A percentile compares a stretch with the other conserved stretches of the same genome.
Evolutionary conservation across 1,139 yeast species (phyloP).

Genomic region (Candida gigantensis): DNA sequence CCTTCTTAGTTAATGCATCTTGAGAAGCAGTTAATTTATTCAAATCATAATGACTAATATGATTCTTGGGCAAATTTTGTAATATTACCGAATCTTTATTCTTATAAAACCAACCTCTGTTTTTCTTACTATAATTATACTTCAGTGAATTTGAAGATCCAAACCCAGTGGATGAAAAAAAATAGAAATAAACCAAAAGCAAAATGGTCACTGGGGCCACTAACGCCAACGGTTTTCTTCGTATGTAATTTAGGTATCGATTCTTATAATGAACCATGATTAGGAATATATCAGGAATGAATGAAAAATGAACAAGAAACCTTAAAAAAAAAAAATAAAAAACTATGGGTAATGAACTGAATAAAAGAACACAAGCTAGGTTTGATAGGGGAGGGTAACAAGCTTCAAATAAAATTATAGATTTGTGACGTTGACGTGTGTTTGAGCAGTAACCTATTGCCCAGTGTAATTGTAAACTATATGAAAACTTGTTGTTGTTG

Average conservation of each 20-base stretch:
- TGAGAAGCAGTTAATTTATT: slow-evolving; percentile 72
- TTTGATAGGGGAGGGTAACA: too few species aligned
- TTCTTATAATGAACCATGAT: slow-evolving; percentile 22
- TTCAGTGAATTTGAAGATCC: slow-evolving; percentile 19
- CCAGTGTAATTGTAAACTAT: too few species aligned
- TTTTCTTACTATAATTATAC: slow-evolving; percentile 53
- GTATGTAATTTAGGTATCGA: slow-evolving; percentile 51
- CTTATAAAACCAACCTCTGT: slow-evolving; percentile 47
- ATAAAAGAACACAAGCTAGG: too few species aligned
- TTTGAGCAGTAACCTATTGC: too few species aligned
- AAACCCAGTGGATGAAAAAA: slow-evolving; percentile 37
- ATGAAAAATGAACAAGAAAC: not conserved
- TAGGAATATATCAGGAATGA: not conserved
- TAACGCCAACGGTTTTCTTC: slow-evolving; percentile 56
- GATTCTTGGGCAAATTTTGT: slow-evolving; percentile 68
- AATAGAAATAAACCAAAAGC: slow-evolving; percentile 41
- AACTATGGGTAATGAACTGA: too few species aligned
- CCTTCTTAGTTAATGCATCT: slow-evolving; percentile 70
- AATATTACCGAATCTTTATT: slow-evolving; percentile 53
- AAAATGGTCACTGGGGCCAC: slow-evolving; percentile 49
- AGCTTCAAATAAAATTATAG: too few species aligned
- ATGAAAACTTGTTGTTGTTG: too few species aligned
- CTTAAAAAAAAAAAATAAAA: not conserved
- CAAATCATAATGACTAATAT: slow-evolving; percentile 81
- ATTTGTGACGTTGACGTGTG: too few species aligned